Evolutionary conservation across 139 green algal genomes (phyloP), one percentile per base, ranked within the genome.

Genomic region (Gonium pectorale): DNA sequence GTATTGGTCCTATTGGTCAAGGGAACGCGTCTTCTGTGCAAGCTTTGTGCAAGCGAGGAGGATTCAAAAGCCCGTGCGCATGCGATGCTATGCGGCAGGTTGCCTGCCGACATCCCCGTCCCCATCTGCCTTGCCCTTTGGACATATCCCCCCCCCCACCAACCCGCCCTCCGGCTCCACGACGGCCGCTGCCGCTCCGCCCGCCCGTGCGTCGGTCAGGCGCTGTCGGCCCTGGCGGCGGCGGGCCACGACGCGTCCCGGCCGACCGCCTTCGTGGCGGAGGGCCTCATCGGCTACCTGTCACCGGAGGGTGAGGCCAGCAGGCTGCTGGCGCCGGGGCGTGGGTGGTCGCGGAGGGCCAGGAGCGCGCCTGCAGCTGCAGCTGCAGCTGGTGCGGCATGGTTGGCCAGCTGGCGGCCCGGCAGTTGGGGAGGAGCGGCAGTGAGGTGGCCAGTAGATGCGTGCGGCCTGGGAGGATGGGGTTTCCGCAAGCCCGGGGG

Each of bases 251-350:
- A 80, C 51, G 27, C 71, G 21, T 2, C 17, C 11, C 51, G 51
- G 8, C 71, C 71, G 15, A 33, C 71, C 31, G 51, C 40, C 5
- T 80, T 67, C 27, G 49, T 80, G 49, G 13, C 7, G 33, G 71
- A 80, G 46, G 71, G 71, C 0, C 71, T 80, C 27, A 80, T 80
- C 3, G 71, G 71, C 33, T 80, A 80, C 49, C 71, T 80, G 1
- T 52, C n/a, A n/a, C n/a, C n/a, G n/a, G n/a, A n/a, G n/a, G n/a
- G n/a, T n/a, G n/a, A n/a, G n/a, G n/a, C n/a, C n/a, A n/a, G n/a
- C n/a, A n/a, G n/a, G n/a, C n/a, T n/a, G n/a, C n/a, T n/a, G n/a
- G n/a, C n/a, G n/a, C n/a, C n/a, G n/a, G n/a, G n/a, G n/a, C n/a
- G 59, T 67, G 59, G 27, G 59, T 8, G 54, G 54, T n/a, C n/a